These are phyloP conservation scores for Brassica rapa DNA, from an alignment of 345 rosid species.

Conservation along the genomic window DNA sequence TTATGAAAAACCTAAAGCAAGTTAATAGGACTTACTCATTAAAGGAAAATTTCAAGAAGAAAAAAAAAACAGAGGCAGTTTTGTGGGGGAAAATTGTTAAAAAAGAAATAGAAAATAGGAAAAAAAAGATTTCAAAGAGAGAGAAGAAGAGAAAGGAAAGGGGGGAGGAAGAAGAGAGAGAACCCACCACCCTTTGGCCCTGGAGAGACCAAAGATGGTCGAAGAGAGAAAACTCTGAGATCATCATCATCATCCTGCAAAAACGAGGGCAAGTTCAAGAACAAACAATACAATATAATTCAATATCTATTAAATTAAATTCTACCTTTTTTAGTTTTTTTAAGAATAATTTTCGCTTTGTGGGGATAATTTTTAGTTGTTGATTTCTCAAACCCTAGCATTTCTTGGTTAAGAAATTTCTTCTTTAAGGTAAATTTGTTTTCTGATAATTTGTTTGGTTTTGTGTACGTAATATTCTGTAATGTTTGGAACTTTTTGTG, in stretches of 20 bases:
- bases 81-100: slow-evolving; percentile 36
- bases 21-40: slow-evolving; percentile 28
- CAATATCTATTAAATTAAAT: not conserved
- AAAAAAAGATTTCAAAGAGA: slow-evolving; percentile 25
- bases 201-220: slow-evolving; percentile 57
- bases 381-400: slow-evolving; percentile 43
- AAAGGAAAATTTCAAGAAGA: slow-evolving; percentile 4
- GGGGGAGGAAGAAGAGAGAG: slow-evolving; percentile 33
- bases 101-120: slow-evolving; percentile 17
- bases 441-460: not conserved
- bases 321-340: not conserved
- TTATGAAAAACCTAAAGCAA: slow-evolving; percentile 38
- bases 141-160: slow-evolving; percentile 23
- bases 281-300: slow-evolving; percentile 20
- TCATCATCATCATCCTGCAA: slow-evolving; percentile 48
- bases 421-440: slow-evolving; percentile 20
- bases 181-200: slow-evolving; percentile 41
- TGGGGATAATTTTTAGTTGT: slow-evolving; percentile 45
- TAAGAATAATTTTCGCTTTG: slow-evolving; percentile 11
- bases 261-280: slow-evolving; percentile 51
- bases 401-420: slow-evolving; percentile 25
- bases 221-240: slow-evolving; percentile 74
- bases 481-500: not conserved
- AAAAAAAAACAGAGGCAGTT: slow-evolving; percentile 32
- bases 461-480: not conserved